Evolutionary conservation across 345 rosid species (phyloP), one percentile per base, ranked within the genome.

Genomic region (Heritiera littoralis): DNA sequence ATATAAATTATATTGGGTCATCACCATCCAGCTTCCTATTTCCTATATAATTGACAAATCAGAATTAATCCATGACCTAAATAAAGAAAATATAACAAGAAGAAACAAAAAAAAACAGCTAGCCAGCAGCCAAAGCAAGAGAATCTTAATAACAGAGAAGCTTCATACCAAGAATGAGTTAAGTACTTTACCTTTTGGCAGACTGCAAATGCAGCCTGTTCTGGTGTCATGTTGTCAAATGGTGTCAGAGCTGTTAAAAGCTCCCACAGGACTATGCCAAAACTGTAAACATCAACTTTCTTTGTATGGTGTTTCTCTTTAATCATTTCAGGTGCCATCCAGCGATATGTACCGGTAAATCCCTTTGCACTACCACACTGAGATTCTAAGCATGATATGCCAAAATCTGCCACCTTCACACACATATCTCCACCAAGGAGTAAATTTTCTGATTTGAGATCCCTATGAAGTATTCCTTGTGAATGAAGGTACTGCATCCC

Each of bases 321-420:
- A 79, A 92, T 90, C 97, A 92, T 92, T 83, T 92, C 97, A 49
- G 94, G 97, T 70, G 97, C 94, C 97, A 92, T 92, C 94, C 97
- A 92, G 10, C 93, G 93, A 78, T 90, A 92, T 17, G 97, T 92
- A 30, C 97, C 92, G 0, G 90, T 90, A 80, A 90, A 90, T 63
- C 94, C 97, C 84, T 87, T 90, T 69, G 89, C 82, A 68, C 83
- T 88, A 70, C 90, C 88, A 20, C 91, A 86, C 63, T 92, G 93
- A 69, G 97, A 85, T 82, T 92, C 93, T 78, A 83, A 80, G 84
- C 97, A 92, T 3, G 93, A 89, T 66, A 92, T 90, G 11, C 97
- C 97, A 78, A 90, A 92, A 86, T 90, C 94, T 40, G 97, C 97
- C 15, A 92, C 93, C 82, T 88, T 92, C 61, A 89, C 91, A 52